Conservation (phyloP, 192 early-diverging fungal genomes). For the Umbelopsis sp. region DNA sequence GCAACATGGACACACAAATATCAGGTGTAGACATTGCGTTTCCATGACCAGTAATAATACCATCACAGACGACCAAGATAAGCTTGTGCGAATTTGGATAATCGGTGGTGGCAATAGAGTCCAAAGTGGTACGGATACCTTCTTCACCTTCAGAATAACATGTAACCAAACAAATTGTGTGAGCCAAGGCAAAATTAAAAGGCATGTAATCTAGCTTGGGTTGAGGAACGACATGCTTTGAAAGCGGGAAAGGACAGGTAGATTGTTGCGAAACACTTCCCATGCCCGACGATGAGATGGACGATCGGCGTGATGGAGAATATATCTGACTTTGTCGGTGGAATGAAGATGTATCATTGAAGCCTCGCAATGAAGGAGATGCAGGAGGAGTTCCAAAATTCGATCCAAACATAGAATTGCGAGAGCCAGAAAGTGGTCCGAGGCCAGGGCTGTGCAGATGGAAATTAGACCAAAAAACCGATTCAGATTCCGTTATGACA, state of each 20-base stretch:
- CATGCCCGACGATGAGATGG: slow-evolving; percentile 18
- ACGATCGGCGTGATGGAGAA: slow-evolving; percentile 12
- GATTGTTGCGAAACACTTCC: background rate
- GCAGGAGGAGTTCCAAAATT: slow-evolving; percentile 9
- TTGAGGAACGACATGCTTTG: slow-evolving; percentile 38
- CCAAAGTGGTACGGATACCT: slow-evolving; percentile 79
- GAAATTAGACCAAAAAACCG: background rate
- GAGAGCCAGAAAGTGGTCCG: background rate
- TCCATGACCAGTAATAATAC: slow-evolving; percentile 83
- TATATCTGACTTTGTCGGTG: slow-evolving; percentile 6
- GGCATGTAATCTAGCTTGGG: slow-evolving; percentile 48
- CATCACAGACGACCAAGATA: slow-evolving; percentile 87
- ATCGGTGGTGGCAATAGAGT: slow-evolving; percentile 80
- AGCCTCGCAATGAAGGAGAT: background rate
- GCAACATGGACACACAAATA: slow-evolving; percentile 78
- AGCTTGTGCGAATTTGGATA: slow-evolving; percentile 88
- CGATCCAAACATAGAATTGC: background rate
- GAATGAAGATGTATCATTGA: slow-evolving; percentile 3
- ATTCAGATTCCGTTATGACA: background rate
- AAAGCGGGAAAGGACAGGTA: slow-evolving; percentile 34
- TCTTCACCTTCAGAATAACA: slow-evolving; percentile 90
- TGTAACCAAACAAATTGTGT: slow-evolving; percentile 79
- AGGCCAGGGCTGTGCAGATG: background rate
- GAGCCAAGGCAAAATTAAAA: slow-evolving; percentile 53
- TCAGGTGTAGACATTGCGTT: slow-evolving; percentile 77